phyloP scores from a whole-genome alignment of 1,284 basidiomycete genomes.

The Mrakiaceae sp. region DNA sequence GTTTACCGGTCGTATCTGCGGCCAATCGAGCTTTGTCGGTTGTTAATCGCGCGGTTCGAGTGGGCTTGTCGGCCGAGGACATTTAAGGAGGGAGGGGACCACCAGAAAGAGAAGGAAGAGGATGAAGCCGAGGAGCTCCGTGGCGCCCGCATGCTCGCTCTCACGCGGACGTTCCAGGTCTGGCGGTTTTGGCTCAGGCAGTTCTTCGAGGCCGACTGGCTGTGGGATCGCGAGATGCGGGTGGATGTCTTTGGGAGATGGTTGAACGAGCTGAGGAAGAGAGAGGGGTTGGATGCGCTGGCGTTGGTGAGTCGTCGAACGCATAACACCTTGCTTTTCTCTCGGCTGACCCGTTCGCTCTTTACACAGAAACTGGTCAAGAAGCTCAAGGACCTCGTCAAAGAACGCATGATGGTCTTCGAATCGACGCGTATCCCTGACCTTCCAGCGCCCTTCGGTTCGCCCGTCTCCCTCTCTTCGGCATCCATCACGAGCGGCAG shows the following conservation, averaged over 20 bases:
- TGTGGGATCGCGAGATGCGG: conserved; percentile 64
- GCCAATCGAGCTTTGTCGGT: conserved; percentile 59
- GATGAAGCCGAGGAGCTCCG: background rate
- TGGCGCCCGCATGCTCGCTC: conserved; percentile 55
- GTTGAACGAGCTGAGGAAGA: conserved; percentile 61
- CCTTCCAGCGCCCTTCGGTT: too few species aligned
- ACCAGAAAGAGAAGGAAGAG: conserved; percentile 44
- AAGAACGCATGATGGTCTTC: conserved; percentile 57
- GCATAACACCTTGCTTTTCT: background rate
- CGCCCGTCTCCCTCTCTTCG: too few species aligned
- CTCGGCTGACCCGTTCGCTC: background rate
- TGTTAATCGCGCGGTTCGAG: conserved; percentile 71
- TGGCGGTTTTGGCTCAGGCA: conserved; percentile 75
- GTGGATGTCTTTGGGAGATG: conserved; percentile 52
- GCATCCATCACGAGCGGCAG: too few species aligned
- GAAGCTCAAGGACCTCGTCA: conserved; percentile 64
- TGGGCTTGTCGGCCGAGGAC: conserved; percentile 58
- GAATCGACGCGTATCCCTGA: background rate
- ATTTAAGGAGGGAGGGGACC: conserved; percentile 26
- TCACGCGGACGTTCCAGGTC: conserved; percentile 74
- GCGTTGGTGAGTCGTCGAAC: conserved; percentile 47
- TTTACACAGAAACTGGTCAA: conserved; percentile 54
- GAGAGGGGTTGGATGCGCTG: conserved; percentile 53
- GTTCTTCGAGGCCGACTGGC: conserved; percentile 74
- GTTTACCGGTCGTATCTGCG: conserved; percentile 72